A percentile compares a stretch with the other conserved stretches of the same genome.
These are phyloP conservation scores for Chaetomium globosum DNA, from an alignment of 2,329 filamentous ascomycete genomes.

Conservation along the genomic window DNA sequence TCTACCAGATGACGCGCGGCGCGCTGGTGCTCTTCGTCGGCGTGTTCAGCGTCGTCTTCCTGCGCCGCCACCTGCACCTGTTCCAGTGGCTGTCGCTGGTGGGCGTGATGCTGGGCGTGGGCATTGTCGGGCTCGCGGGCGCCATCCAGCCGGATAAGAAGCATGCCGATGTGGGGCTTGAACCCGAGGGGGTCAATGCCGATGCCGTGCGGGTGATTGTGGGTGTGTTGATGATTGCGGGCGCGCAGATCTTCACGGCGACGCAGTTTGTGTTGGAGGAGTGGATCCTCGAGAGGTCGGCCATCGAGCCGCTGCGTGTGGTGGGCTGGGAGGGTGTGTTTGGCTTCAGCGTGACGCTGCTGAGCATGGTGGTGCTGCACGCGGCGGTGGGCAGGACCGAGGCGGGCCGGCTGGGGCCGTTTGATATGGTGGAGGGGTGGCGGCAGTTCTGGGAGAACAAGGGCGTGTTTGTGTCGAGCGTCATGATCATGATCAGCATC, in stretches of 20 bases:
- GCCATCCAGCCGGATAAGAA: slow-evolving; percentile 74
- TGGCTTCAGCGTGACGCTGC: slow-evolving; percentile 76
- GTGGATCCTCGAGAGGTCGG: slow-evolving; percentile 72
- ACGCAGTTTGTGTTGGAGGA: slow-evolving; percentile 96
- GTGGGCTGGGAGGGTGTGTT: slow-evolving; percentile 97
- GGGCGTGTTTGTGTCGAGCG: slow-evolving; percentile 72
- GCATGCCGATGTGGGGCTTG: slow-evolving; percentile 42
- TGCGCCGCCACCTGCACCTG: slow-evolving; percentile 74
- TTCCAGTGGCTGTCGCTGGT: slow-evolving; percentile 92
- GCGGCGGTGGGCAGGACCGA: slow-evolving; percentile 73
- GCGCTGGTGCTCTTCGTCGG: slow-evolving; percentile 95
- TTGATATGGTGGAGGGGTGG: slow-evolving; percentile 86
- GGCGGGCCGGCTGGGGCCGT: slow-evolving; percentile 76
- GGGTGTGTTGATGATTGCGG: slow-evolving; percentile 87
- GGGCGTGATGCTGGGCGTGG: slow-evolving; percentile 85
- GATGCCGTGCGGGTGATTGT: slow-evolving; percentile 69
- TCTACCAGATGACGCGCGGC: slow-evolving; percentile 98
- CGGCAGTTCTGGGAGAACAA: slow-evolving; percentile 74
- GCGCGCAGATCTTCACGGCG: slow-evolving; percentile 94
- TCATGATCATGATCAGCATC: slow-evolving; percentile 97
- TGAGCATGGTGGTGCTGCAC: slow-evolving; percentile 81
- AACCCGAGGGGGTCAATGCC: slow-evolving; percentile 43
- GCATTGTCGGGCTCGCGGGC: slow-evolving; percentile 84
- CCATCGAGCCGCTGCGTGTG: slow-evolving; percentile 78
- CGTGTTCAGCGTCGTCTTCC: slow-evolving; percentile 88